Base-by-base conservation (phyloP, 176 grass and related monocot genomes). In the Puccinellia tenuiflora region DNA sequence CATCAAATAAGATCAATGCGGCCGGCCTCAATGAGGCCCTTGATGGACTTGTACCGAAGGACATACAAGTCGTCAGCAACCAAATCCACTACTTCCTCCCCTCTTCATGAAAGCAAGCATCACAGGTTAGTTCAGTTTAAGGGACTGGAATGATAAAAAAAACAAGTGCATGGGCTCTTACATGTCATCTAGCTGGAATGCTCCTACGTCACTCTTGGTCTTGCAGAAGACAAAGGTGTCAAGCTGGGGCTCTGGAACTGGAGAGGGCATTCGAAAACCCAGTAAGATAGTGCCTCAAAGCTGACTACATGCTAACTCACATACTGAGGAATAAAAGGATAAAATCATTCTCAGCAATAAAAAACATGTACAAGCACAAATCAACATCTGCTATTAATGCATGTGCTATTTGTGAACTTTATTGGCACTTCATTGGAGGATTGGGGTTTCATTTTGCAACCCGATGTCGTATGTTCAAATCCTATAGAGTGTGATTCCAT, bases 161-260 rank as follows among this genome's bases (percentile, higher is more conserved):
- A 28, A 25, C 75, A 74, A 66, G 21, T 68, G 16, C 45, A 29
- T 46, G 1, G 31, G 55, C 54, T 80, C 79, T 95, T 95, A 95
- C 96, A 74, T 85, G 57, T 99, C 91, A 87, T 99, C 96, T 48
- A 99, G 89, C 81, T 98, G 96, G 85, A 98, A 91, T 68, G 96
- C 92, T 72, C 96, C 96, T 34, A 99, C 87, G 2, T 90, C 89
- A 25, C 74, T 88, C 85, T 96, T 99, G 17, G 96, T 90, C 81
- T 99, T 99, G 85, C 93, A 98, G 77, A 99, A 99, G 37, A 99
- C 91, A 39, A 98, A 96, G 0, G 96, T 96, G 81, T 93, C 91
- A 21, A 99, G 87, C 73, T 99, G 67, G 38, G 92, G 96, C 50
- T 89, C 86, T 61, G 88, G 88, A 89, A 95, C 95, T 98, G 90